Evolutionary conservation across 2,329 filamentous ascomycete genomes (phyloP), one percentile per base, ranked within the genome.

Genomic region (Epichloe sylvatica): DNA sequence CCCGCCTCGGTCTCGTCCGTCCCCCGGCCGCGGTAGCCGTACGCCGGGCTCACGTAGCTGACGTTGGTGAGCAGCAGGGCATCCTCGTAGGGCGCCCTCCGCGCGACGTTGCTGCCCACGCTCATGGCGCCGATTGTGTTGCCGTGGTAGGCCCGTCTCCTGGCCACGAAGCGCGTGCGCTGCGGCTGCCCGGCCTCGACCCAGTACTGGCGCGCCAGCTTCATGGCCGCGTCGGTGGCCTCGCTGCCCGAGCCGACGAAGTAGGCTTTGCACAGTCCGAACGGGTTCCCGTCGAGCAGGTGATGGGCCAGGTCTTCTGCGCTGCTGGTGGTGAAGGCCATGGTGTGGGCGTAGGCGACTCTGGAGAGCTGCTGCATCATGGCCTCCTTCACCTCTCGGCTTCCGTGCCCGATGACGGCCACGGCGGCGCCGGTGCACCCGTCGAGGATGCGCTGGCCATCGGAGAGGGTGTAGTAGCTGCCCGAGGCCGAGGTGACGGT

Each of bases 321-420:
- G 0, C 53, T 55, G 3, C 51, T 15, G 1, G 58, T 57, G 11
- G 56, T 59, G 53, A 57, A 62, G 5, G 56, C 51, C 19, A 53
- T 51, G 3, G 59, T 61, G 53, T 63, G 60, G 7, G 58, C 57
- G 41, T 61, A 63, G 46, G 53, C 51, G n/a, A 60, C 54, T n/a
- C 51, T 64, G 49, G 70, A 65, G 59, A 80, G 66, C 55, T 83
- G 80, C 17, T 69, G 59, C 19, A 67, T 64, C 33, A 84, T 70
- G 1, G 79, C 79, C 17, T 72, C 63, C 30, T 67, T 69, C 21
- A 86, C 74, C 49, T 76, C 67, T 49, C 70, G 56, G 50, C 81
- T 71, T 34, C 73, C 74, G 58, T 84, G 78, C 15, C 81, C 82
- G 8, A 86, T 61, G 60, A 78, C 80, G 9, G 78, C 72, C 5